A percentile compares a stretch with the other conserved stretches of the same genome.
These are phyloP conservation scores for Dovyalis caffra DNA, from an alignment of 345 rosid genomes.

Conservation along the genomic window DNA sequence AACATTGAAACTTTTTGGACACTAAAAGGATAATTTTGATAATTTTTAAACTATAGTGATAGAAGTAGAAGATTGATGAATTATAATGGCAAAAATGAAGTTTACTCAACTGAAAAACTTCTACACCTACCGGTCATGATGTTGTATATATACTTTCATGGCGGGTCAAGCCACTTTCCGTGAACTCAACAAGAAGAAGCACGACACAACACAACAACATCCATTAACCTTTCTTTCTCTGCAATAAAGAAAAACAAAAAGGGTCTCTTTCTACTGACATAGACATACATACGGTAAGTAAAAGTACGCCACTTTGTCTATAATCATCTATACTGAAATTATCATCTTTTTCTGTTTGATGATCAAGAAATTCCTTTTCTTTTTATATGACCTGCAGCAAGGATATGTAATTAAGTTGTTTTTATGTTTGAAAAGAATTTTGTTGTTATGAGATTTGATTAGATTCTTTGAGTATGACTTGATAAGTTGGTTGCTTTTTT, in stretches of 20 bases:
- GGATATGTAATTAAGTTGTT: not conserved
- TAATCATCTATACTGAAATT: not conserved
- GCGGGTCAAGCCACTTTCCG: conserved; percentile 40
- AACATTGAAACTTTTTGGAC: not conserved
- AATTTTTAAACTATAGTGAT: not conserved
- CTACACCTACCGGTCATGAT: conserved; percentile 29
- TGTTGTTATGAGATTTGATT: not conserved
- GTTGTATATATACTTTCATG: not conserved
- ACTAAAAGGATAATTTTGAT: not conserved
- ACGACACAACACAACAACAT: not conserved
- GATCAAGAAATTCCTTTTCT: not conserved
- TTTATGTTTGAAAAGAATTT: not conserved
- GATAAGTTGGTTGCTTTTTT: not conserved
- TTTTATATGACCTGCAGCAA: not conserved
- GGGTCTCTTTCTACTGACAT: conserved; percentile 1
- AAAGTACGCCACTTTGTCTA: conserved; percentile 1
- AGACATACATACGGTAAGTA: conserved; percentile 8
- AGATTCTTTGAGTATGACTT: not conserved
- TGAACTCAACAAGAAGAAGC: conserved; percentile 16
- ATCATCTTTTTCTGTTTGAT: not conserved
- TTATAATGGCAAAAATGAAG: not conserved
- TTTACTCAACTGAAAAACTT: not conserved
- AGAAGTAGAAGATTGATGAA: not conserved
- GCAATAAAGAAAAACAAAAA: not conserved
- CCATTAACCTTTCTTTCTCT: not conserved